Evolutionary conservation across 23 red algal species (phyloP), one percentile per base, ranked within the genome.

Genomic region (Agarophyton chilense): DNA sequence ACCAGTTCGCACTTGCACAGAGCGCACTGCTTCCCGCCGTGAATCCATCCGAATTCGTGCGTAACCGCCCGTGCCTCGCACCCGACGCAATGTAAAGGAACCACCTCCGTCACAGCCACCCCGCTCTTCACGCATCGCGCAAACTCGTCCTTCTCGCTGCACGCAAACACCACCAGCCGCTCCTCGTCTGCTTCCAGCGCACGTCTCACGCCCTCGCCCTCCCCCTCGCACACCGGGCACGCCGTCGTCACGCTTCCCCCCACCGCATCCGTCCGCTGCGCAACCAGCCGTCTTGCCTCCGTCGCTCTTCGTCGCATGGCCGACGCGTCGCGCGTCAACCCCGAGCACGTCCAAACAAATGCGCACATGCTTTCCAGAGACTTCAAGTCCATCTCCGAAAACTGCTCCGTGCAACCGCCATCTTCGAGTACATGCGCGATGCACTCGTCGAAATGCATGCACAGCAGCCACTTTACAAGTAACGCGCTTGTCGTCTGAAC

Each of bases 391-490:
- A 56, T 29, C 10, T 73, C 63, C 19, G 21, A 18, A 19, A 77
- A 63, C 17, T 29, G 2, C 32, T 53, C 18, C 82, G 73, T 45
- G 1, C 49, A 31, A 11, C 47, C 68, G 41, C 17, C 68, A 0
- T 29, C 39, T 31, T 5, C 1, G 8, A 86, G 65, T 1, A 72
- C 35, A 8, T 49, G 47, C 19, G 32, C 2, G 8, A 86, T 73
- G 82, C 82, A 86, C 13, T n/a, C n/a, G 44, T 86, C 82, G 22
- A 68, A 86, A 41, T 86, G 82, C 50, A 86, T 73, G 21, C 82
- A 71, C 24, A 63, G 28, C 25, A 72, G 21, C 12, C 7, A 52
- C 41, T n/a, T 72, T 53, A 29, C 31, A 45, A 66, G 47, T 40
- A 40, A 31, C 1, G 25, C 28, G 21, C 31, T 16, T 16, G 17